These are phyloP conservation scores for Aspergillus pseudonomiae DNA, from an alignment of 2,329 filamentous ascomycete genomes.

Conservation along the genomic window DNA sequence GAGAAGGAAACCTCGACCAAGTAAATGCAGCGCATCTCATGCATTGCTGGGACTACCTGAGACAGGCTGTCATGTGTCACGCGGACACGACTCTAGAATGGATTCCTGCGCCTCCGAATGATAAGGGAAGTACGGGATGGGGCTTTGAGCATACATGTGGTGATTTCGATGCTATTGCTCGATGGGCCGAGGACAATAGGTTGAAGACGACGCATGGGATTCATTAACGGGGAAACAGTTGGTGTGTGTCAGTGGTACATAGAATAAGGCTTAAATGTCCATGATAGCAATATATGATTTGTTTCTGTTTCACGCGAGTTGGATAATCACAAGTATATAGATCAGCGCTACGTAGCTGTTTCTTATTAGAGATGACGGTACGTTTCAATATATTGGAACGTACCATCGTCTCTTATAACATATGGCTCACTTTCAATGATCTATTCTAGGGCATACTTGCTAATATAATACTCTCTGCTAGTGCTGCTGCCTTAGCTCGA, in stretches of 20 bases:
- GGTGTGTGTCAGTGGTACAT: too few relatives aligned
- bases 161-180: neutral
- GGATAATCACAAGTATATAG: too few relatives aligned
- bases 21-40: neutral
- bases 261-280: too few relatives aligned
- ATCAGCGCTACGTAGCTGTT: too few relatives aligned
- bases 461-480: too few relatives aligned
- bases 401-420: too few relatives aligned
- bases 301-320: too few relatives aligned
- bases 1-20: neutral
- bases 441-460: too few relatives aligned
- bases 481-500: too few relatives aligned
- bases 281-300: neutral
- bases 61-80: neutral
- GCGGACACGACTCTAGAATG: neutral
- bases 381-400: too few relatives aligned
- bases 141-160: neutral
- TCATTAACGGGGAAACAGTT: neutral
- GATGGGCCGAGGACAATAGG: neutral
- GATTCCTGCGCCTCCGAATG: neutral
- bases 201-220: neutral
- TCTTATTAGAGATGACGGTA: too few relatives aligned
- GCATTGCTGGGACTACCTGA: neutral
- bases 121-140: neutral
- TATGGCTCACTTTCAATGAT: too few relatives aligned